phyloP scores from a whole-genome alignment of 345 rosid genomes.

The Eucalyptus erythrocorys region DNA sequence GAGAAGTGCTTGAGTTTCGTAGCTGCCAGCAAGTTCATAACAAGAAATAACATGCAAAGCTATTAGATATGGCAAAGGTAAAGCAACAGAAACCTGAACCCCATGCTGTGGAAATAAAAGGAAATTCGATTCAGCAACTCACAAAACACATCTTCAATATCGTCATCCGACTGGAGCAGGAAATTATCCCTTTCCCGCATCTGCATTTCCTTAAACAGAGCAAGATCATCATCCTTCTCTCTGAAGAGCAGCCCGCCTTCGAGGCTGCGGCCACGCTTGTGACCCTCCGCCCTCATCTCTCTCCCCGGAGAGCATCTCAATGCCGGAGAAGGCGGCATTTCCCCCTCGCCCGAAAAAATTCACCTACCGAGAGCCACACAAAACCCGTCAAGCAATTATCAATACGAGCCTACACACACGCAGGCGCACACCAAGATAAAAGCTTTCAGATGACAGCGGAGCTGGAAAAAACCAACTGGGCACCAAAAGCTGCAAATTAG shows the following conservation, averaged over 20 bases:
- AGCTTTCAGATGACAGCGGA: not conserved
- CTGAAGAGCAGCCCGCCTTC: conserved; percentile 50
- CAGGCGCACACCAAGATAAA: not conserved
- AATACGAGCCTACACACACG: not conserved
- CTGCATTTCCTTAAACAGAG: conserved; percentile 84
- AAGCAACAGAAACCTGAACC: not conserved
- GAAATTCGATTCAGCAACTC: conserved; percentile 9
- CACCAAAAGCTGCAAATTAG: not conserved
- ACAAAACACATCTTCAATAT: conserved; percentile 82
- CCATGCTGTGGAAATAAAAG: not conserved
- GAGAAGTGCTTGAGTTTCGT: conserved; percentile 75
- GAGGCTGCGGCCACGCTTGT: conserved; percentile 64
- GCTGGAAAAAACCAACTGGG: not conserved
- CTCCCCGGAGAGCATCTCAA: conserved; percentile 69
- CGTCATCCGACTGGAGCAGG: conserved; percentile 73
- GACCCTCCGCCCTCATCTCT: conserved; percentile 45
- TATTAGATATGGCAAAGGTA: not conserved
- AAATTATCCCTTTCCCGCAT: conserved; percentile 71
- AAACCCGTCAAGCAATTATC: not conserved
- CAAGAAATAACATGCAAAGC: not conserved
- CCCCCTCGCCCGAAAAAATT: not conserved
- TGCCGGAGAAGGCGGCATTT: conserved; percentile 93
- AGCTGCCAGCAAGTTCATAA: conserved; percentile 27
- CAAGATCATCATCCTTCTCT: conserved; percentile 86
- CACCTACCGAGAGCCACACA: not conserved